Percentiles rank a stretch among this genome's conserved stretches.
These are phyloP conservation scores for Mortierella sp. DNA, from an alignment of 371 early-diverging fungal species.

Conservation along the genomic window DNA sequence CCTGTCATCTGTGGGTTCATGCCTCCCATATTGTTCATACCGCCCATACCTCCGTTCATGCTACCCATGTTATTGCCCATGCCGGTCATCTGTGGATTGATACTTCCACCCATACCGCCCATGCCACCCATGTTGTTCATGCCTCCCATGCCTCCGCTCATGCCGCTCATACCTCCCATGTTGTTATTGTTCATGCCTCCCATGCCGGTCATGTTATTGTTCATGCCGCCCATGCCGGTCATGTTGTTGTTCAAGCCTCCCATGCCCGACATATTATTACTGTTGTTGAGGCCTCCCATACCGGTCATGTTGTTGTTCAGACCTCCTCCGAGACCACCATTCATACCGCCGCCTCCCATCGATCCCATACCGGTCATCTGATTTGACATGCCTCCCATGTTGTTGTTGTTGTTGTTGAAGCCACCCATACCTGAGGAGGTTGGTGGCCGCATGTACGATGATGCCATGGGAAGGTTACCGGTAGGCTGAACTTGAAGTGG, in stretches of 20 bases:
- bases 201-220: constrained; percentile 18
- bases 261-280: constrained; percentile 20
- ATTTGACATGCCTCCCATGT: constrained; percentile 32
- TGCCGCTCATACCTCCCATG: constrained; percentile 20
- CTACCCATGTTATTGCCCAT: constrained; percentile 6
- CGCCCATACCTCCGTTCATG: constrained; percentile 26
- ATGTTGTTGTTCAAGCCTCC: constrained; percentile 15
- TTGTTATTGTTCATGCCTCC: constrained; percentile 20
- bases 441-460: constrained; percentile 55
- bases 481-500: constrained; percentile 48
- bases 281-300: constrained; percentile 20
- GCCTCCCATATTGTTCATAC: constrained; percentile 25
- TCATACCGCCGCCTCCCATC: constrained; percentile 23
- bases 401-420: constrained; percentile 18
- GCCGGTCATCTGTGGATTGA: constrained; percentile 23
- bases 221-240: constrained; percentile 26
- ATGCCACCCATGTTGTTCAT: constrained; percentile 22
- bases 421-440: constrained; percentile 30
- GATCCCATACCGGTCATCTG: constrained; percentile 39
- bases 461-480: constrained; percentile 53
- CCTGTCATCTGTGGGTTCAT: constrained; percentile 9
- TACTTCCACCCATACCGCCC: constrained; percentile 8
- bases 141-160: constrained; percentile 2
- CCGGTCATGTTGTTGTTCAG: constrained; percentile 21
- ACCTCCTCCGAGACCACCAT: constrained; percentile 13